Evolutionary conservation across 495 filamentous ascomycete species (phyloP).

Genomic region (Massariosphaeria phaeospora): DNA sequence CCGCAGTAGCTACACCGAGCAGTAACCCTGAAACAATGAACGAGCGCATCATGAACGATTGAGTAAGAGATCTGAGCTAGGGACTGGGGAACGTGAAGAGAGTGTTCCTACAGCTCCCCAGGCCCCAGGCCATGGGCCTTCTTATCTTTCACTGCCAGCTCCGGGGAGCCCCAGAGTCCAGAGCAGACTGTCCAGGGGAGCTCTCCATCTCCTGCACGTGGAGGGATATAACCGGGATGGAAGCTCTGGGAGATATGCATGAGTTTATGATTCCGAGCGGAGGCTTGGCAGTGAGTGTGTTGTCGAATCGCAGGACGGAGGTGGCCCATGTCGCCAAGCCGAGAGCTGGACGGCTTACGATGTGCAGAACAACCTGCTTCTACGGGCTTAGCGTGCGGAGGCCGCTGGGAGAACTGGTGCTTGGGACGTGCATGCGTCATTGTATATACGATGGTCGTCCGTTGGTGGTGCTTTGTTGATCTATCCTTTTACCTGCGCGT

Average conservation of each 20-base stretch:
- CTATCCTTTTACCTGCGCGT: too few relatives aligned
- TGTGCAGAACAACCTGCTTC: too few relatives aligned
- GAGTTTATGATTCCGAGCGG: neutral
- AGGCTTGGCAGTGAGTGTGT: constrained; percentile 10
- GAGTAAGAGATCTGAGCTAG: neutral
- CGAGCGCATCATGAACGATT: constrained; percentile 4
- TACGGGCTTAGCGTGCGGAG: too few relatives aligned
- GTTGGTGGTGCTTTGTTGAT: too few relatives aligned
- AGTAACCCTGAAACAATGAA: constrained; percentile 9
- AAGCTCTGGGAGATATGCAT: constrained; percentile 17
- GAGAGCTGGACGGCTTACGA: too few relatives aligned
- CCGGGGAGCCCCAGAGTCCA: neutral
- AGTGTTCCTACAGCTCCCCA: constrained; percentile 7
- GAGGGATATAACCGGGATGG: neutral
- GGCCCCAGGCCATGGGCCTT: constrained; percentile 1
- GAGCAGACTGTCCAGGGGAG: constrained; percentile 2
- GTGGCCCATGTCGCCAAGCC: too few relatives aligned
- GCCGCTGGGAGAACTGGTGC: too few relatives aligned
- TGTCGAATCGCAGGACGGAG: constrained; percentile 20
- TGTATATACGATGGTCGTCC: too few relatives aligned
- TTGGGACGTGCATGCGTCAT: too few relatives aligned
- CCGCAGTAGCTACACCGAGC: constrained; percentile 13
- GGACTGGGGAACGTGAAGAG: constrained; percentile 8
- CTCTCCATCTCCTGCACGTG: constrained; percentile 15
- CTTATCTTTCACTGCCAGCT: neutral